A percentile compares a stretch with the other conserved stretches of the same genome.
Evolutionary conservation across 768 basidiomycete species (phyloP).

Genomic region (Boletus reticulatus): DNA sequence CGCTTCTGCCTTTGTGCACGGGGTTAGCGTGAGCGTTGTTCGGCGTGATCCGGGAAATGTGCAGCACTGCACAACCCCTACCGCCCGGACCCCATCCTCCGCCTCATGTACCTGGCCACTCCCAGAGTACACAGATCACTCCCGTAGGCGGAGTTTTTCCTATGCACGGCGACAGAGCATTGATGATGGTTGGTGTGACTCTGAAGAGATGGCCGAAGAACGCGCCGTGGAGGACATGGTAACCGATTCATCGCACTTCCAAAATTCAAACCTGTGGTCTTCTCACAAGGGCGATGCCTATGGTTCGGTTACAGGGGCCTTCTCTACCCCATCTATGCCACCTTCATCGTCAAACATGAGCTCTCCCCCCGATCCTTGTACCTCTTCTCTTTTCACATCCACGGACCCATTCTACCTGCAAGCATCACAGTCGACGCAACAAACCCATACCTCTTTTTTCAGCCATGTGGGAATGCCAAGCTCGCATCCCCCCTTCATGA

Average conservation of each 20-base stretch:
- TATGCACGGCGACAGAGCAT: slow-evolving; percentile 21
- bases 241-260: slow-evolving; percentile 30
- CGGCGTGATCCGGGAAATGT: slow-evolving; percentile 34
- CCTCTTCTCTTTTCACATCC: slow-evolving; percentile 39
- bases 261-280: slow-evolving; percentile 24
- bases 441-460: slow-evolving; percentile 34
- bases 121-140: slow-evolving; percentile 21
- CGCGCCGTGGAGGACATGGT: slow-evolving; percentile 47
- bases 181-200: slow-evolving; percentile 29
- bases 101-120: slow-evolving; percentile 31
- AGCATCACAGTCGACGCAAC: slow-evolving; percentile 37
- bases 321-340: slow-evolving; percentile 22
- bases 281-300: slow-evolving; percentile 16
- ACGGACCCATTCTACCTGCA: slow-evolving; percentile 53
- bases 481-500: slow-evolving; percentile 41
- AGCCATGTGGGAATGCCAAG: slow-evolving; percentile 36
- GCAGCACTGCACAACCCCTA: slow-evolving; percentile 42
- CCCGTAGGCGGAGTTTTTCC: slow-evolving; percentile 29
- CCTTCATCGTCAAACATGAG: slow-evolving; percentile 9
- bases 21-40: slow-evolving; percentile 18
- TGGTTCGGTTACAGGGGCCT: slow-evolving; percentile 15
- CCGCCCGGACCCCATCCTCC: slow-evolving; percentile 34
- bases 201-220: slow-evolving; percentile 45
- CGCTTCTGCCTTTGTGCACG: slow-evolving; percentile 16
- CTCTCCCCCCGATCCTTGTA: slow-evolving; percentile 22